Evolutionary conservation across 495 filamentous ascomycete species (phyloP).

Genomic region (Xylaria curta): DNA sequence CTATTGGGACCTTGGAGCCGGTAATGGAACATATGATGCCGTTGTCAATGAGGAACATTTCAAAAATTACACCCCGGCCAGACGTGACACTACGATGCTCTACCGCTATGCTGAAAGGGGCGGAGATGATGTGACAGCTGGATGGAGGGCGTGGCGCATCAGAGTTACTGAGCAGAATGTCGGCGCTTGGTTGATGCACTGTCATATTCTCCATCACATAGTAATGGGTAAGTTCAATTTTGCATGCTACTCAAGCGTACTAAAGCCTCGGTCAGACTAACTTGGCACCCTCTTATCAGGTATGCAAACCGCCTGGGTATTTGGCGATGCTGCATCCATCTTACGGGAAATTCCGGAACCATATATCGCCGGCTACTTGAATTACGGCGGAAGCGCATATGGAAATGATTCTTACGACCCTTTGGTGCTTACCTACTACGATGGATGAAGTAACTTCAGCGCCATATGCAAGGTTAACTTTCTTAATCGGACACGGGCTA

Average conservation of each 20-base stretch:
- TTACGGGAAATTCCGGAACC: slow-evolving; percentile 45
- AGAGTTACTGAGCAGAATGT: slow-evolving; percentile 52
- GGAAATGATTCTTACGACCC: slow-evolving; percentile 53
- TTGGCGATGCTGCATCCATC: slow-evolving; percentile 54
- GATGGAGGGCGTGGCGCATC: slow-evolving; percentile 66
- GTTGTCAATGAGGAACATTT: slow-evolving; percentile 58
- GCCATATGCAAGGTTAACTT: neutral
- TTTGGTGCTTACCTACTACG: slow-evolving; percentile 36
- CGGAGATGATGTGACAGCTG: slow-evolving; percentile 47
- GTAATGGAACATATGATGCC: slow-evolving; percentile 61
- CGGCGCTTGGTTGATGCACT: slow-evolving; percentile 70
- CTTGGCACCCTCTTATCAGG: slow-evolving; percentile 25
- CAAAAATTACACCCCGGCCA: slow-evolving; percentile 49
- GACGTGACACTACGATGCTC: slow-evolving; percentile 63
- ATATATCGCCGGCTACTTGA: slow-evolving; percentile 54
- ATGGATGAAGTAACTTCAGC: slow-evolving; percentile 3
- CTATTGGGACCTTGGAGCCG: slow-evolving; percentile 64
- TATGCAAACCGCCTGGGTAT: slow-evolving; percentile 62
- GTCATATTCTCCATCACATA: slow-evolving; percentile 65
- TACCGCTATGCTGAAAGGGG: slow-evolving; percentile 52
- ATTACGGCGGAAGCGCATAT: slow-evolving; percentile 55
- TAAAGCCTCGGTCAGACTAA: slow-evolving; percentile 11
- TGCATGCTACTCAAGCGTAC: neutral
- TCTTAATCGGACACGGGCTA: neutral
- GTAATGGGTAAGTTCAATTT: slow-evolving; percentile 49